Base-by-base conservation (phyloP, 2,329 filamentous ascomycete genomes). In the Whalleya microplaca region DNA sequence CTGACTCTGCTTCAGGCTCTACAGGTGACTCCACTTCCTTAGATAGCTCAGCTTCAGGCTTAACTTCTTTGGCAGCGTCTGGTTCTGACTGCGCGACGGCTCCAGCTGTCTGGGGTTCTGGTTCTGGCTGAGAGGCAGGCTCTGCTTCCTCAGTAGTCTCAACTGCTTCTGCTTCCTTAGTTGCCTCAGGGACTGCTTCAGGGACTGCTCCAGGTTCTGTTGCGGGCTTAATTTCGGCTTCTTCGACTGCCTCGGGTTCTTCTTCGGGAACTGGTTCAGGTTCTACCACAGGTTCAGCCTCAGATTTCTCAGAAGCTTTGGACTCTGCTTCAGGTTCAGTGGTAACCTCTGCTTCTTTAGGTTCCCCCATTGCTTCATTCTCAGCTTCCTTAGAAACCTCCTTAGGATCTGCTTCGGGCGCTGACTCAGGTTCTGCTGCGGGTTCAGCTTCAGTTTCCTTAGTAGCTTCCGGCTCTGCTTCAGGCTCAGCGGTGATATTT, bases 391-490 rank as follows among this genome's bases (percentile, higher is more conserved):
- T n/a, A n/a, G n/a, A n/a, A n/a, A 44, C 14, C 5, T 8, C 12
- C 8, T 21, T 44, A 21, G 41, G 7, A 10, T 44, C 41, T 10
- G 20, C 41, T 44, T 21, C 41, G 9, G 18, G 21, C 7, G 18
- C 5, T 9, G 21, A 21, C 3, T 27, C 20, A 8, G 43, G 16
- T 27, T 45, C 21, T 12, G 43, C 16, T 45, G 49, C 23, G 4
- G 49, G 23, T 9, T 27, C 4, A 27, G 23, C 9, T 4, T 27
- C n/a, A 21, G 9, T 27, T 27, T 27, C 23, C 23, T 27, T 27
- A 9, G 23, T 4, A 27, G 21, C 48, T n/a, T 46, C 23, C 53
- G 59, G 61, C 23, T 50, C 51, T 55, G 48, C 54, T 55, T 55
- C 55, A 51, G 52, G 56, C 56, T 58, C 51, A 37, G 45, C 20